Conservation (phyloP, 805 yeast species). For the Cyberlindnera sargentensis region DNA sequence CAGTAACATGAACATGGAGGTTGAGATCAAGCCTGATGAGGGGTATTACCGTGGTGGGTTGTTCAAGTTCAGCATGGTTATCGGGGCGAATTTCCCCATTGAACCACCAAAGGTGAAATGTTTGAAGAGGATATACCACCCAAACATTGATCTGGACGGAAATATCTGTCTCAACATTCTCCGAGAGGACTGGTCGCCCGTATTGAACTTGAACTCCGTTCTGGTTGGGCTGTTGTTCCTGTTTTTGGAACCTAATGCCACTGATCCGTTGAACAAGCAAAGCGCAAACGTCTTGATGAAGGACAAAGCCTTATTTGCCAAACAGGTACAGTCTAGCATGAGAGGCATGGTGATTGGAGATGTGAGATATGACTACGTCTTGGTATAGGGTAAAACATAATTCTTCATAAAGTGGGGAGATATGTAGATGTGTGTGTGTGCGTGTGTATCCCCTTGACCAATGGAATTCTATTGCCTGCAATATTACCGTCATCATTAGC, state of each 20-base stretch:
- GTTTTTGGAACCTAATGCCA: constrained; percentile 85
- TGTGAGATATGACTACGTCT: constrained; percentile 57
- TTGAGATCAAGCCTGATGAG: constrained; percentile 56
- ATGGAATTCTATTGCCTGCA: too few relatives aligned
- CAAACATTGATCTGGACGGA: constrained; percentile 86
- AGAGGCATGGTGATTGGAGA: constrained; percentile 58
- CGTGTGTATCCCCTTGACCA: too few relatives aligned
- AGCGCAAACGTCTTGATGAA: constrained; percentile 59
- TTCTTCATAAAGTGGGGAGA: neutral
- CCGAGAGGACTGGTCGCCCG: constrained; percentile 97
- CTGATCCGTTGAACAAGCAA: constrained; percentile 88
- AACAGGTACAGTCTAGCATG: constrained; percentile 59
- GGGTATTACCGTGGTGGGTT: constrained; percentile 66
- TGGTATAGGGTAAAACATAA: constrained; percentile 4
- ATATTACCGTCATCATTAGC: too few relatives aligned
- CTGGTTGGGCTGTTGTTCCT: constrained; percentile 80
- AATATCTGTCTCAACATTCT: constrained; percentile 87
- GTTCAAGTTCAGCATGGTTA: constrained; percentile 61
- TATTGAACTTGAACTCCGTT: constrained; percentile 71
- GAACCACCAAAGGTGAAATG: constrained; percentile 86
- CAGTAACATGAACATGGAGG: constrained; percentile 49
- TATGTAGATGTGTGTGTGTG: too few relatives aligned
- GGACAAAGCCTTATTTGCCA: constrained; percentile 42
- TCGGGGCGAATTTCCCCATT: constrained; percentile 77
- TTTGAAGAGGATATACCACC: constrained; percentile 73